These are phyloP conservation scores for Claviceps arundinis DNA, from an alignment of 2,329 filamentous ascomycete species.

Conservation along the genomic window DNA sequence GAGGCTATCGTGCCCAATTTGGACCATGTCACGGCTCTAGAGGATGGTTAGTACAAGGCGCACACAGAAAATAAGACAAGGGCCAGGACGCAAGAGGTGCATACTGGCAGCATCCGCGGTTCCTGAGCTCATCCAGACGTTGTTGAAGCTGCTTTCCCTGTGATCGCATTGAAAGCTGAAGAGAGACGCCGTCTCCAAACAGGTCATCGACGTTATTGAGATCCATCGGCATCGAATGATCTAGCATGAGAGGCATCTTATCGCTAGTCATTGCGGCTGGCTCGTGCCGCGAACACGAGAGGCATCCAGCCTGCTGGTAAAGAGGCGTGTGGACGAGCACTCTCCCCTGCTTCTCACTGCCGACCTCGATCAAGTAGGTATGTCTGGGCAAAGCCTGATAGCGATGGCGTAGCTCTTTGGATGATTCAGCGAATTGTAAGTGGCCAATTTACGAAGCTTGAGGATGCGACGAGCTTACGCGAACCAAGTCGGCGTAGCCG, in stretches of 20 bases:
- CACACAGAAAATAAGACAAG: background rate
- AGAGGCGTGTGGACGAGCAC: background rate
- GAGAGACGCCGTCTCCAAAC: conserved; percentile 56
- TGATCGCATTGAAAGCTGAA: conserved; percentile 35
- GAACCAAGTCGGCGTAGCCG: background rate
- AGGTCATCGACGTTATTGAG: conserved; percentile 58
- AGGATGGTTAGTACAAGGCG: background rate
- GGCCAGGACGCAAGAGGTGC: conserved; percentile 14
- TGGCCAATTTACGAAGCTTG: background rate
- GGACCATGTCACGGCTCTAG: conserved; percentile 75
- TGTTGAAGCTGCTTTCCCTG: conserved; percentile 51
- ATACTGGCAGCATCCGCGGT: conserved; percentile 71
- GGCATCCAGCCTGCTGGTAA: background rate
- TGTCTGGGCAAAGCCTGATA: background rate
- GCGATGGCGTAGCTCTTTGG: background rate
- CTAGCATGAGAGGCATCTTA: conserved; percentile 31
- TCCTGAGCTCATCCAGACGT: conserved; percentile 63
- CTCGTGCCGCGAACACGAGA: background rate
- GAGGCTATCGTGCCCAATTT: conserved; percentile 75
- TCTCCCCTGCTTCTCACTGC: background rate
- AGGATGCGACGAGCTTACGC: background rate
- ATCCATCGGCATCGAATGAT: conserved; percentile 32
- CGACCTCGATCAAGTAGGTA: background rate
- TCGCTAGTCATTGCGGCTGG: conserved; percentile 19
- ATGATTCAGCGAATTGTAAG: background rate